Percentiles rank a stretch among this genome's conserved stretches.
These are phyloP conservation scores for Tetrahymena borealis DNA, from an alignment of 73 alveolate genomes.

Conservation along the genomic window DNA sequence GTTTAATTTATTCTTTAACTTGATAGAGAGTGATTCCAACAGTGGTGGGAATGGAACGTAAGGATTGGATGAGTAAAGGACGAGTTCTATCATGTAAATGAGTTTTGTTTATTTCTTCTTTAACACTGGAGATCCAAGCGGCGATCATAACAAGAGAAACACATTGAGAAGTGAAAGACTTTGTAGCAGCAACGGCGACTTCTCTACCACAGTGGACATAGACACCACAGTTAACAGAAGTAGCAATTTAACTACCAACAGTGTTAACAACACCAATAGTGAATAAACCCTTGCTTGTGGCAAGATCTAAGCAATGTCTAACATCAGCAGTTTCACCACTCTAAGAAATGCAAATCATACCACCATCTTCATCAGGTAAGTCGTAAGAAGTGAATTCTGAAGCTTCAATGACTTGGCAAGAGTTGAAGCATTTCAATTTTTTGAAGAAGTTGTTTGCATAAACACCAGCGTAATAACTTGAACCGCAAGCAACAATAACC, in stretches of 20 bases:
- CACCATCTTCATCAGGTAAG: conserved; percentile 50
- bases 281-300: conserved; percentile 35
- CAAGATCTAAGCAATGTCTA: conserved; percentile 43
- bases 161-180: conserved; percentile 63
- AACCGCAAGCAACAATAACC: conserved; percentile 70
- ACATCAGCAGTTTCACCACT: conserved; percentile 89
- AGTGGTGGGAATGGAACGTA: conserved; percentile 37
- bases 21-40: conserved; percentile 38
- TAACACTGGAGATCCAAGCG: conserved; percentile 38
- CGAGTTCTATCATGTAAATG: conserved; percentile 6
- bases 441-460: conserved; percentile 51
- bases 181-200: conserved; percentile 85
- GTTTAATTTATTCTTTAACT: conserved; percentile 30
- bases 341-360: conserved; percentile 61
- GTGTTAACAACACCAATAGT: conserved; percentile 78
- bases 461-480: conserved; percentile 56
- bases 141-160: conserved; percentile 36
- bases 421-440: conserved; percentile 36
- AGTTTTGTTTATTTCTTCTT: conserved; percentile 13
- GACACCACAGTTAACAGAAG: conserved; percentile 75
- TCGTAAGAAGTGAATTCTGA: conserved; percentile 44
- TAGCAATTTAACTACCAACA: conserved; percentile 69
- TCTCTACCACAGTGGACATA: conserved; percentile 88
- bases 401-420: conserved; percentile 67
- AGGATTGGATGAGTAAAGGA: conserved; percentile 8